Base-by-base conservation (phyloP, 2,329 filamentous ascomycete species). In the Penicillium capsulatum region DNA sequence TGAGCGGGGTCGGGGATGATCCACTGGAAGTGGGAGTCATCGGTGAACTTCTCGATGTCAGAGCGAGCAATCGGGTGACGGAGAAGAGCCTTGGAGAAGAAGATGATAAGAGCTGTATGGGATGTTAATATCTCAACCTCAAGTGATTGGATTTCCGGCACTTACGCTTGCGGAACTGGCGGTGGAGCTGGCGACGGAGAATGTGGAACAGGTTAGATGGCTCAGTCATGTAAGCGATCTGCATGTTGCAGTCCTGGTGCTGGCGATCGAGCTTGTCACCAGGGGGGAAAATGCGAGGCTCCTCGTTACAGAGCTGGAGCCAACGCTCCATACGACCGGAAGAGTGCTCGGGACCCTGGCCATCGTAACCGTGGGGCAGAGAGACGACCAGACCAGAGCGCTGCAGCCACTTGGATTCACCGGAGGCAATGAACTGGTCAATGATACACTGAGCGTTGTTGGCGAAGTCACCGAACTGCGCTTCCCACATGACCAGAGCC, bases 241-340 rank as follows among this genome's bases (percentile, higher is more conserved):
- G 92, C 82, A 98, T 94, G 74, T 98, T 98, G 77, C 89, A 95
- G 72, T 98, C 92, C 73, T 98, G 92, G 74, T 98, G 92, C 71
- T 97, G 92, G 55, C 92, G 88, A 39, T 94, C 83, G 45, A 97
- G 80, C 76, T 92, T 96, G 53, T 95, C 89, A 20, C 79, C 75
- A 2, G 81, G 76, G 37, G 92, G 92, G 82, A 89, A 98, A 58
- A 92, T 79, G 50, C 92, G 86, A 40, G 92, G 90, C 63, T 98
- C 92, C 68, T 98, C 92, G 70, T 97, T 97, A 72, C 85, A 92
- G 45, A 98, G 82, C 70, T 97, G 92, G 50, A 98, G 78, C 72
- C 94, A 98, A 60, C 92, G 86, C 74, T 98, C 92, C 70, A 98
- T 86, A 67, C 92, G 86, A 44, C 88, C 92, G 45, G 92, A 98